Evolutionary conservation across 78 protist genomes (phyloP), one percentile per base, ranked within the genome.

Genomic region (Pigoraptor vietnamica): DNA sequence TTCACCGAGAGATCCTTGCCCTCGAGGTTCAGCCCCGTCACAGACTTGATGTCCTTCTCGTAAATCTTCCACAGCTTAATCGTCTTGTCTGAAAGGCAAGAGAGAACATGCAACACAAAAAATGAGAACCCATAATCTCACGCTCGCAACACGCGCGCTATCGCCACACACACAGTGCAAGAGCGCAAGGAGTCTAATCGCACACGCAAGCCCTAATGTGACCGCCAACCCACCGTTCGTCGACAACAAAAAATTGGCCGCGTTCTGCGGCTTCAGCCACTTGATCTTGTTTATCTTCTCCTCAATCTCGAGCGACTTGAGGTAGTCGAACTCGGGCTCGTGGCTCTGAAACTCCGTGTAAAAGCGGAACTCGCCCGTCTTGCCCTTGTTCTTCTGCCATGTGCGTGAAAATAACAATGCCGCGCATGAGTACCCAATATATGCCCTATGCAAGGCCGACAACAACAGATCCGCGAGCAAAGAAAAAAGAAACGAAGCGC

Each of bases 341-440:
- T 99, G 99, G 91, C 98, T 95, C 82, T 98, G 99, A 89, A 98
- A 99, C 90, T 99, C 99, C 23, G 98, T 93, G 93, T 94, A 97
- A 88, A 98, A 97, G 39, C 79, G 39, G 90, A 98, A 99, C 91
- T 98, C 99, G 86, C 93, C 94, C 56, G 86, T 0, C 34, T 39
- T 48, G 40, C 81, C 37, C 88, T 48, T 48, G 67, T 48, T 48
- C 67, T 48, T 48, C 67, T 48, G 67, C 67, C n/a, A n/a, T n/a
- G n/a, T n/a, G n/a, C n/a, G n/a, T n/a, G n/a, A n/a, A n/a, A n/a
- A n/a, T n/a, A n/a, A n/a, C n/a, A n/a, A n/a, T n/a, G n/a, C n/a
- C n/a, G n/a, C n/a, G n/a, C n/a, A n/a, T n/a, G n/a, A n/a, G n/a
- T n/a, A n/a, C n/a, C n/a, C n/a, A n/a, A n/a, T n/a, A n/a, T n/a